These are phyloP conservation scores for Hypoxylon lienhwacheense DNA, from an alignment of 495 filamentous ascomycete genomes.

Conservation along the genomic window DNA sequence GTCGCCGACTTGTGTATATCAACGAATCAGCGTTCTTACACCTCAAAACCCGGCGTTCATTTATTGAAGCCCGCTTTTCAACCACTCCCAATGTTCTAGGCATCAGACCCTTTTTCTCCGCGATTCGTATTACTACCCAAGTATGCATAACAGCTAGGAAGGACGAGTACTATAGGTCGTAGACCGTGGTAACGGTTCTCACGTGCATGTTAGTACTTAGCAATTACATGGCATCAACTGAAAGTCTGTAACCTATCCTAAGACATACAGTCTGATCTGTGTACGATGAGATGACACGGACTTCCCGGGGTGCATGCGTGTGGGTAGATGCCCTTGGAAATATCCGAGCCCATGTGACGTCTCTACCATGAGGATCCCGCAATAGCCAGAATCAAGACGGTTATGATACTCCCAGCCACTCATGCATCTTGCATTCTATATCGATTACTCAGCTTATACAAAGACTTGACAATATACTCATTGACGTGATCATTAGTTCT, in stretches of 20 bases:
- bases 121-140: neutral
- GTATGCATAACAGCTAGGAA: neutral
- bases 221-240: too few relatives aligned
- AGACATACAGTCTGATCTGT: too few relatives aligned
- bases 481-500: too few relatives aligned
- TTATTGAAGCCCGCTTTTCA: slow-evolving; percentile 16
- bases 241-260: too few relatives aligned
- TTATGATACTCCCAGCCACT: too few relatives aligned
- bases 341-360: slow-evolving; percentile 1
- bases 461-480: too few relatives aligned
- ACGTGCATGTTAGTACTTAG: too few relatives aligned
- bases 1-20: slow-evolving; percentile 13
- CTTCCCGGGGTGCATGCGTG: slow-evolving; percentile 7
- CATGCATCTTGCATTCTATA: too few relatives aligned
- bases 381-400: too few relatives aligned
- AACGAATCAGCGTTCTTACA: neutral
- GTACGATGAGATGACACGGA: neutral
- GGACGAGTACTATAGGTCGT: neutral
- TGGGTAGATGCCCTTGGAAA: neutral
- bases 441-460: too few relatives aligned
- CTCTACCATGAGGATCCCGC: too few relatives aligned
- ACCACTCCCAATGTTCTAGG: slow-evolving; percentile 3
- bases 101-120: slow-evolving; percentile 9
- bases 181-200: neutral
- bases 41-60: slow-evolving; percentile 7